Evolutionary conservation across 1,284 basidiomycete species (phyloP), one percentile per base, ranked within the genome.

Genomic region (Papiliotrema flavescens): DNA sequence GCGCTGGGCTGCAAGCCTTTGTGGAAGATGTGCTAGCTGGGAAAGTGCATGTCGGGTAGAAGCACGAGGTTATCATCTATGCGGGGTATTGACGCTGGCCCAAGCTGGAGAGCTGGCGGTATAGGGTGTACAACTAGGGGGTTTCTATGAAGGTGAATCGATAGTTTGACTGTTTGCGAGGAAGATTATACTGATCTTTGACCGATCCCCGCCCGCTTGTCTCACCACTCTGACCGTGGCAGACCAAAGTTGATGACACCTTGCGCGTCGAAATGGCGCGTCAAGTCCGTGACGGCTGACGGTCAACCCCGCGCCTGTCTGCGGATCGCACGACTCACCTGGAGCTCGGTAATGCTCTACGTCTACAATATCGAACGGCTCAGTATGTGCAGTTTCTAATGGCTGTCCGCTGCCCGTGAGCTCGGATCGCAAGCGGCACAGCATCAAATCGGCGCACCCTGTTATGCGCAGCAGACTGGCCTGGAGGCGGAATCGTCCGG

Each of bases 381-480:
- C 79, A 20, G 91, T 90, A 40, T 81, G 80, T 54, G 80, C 75
- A n/a, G 81, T 74, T 67, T 84, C 82, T 49, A 80, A 76, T 55
- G 83, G 83, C 69, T 57, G 61, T 13, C 70, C 71, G 44, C 67
- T 70, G 51, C 13, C 32, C 13, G 43, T 47, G 41, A 51, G 42
- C 32, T 32, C 6, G 6, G 57, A 57, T 56, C 56, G 62, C 47
- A 59, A 49, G 56, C 45, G 58, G 49, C 48, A 46, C 47, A 49
- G 48, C 47, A 39, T 34, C 24, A 6, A n/a, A n/a, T 56, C 26
- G 22, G 81, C 86, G 80, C 75, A 87, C 91, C 84, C 84, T 62
- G 87, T 85, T 61, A 93, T 81, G 67, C 84, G 81, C 73, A 90
- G 80, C 44, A 94, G 79, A 17, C 82, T 84, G 51, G 93, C 82